Base-by-base conservation (phyloP, 2,329 filamentous ascomycete genomes). In the Curvularia eragrostidis region DNA sequence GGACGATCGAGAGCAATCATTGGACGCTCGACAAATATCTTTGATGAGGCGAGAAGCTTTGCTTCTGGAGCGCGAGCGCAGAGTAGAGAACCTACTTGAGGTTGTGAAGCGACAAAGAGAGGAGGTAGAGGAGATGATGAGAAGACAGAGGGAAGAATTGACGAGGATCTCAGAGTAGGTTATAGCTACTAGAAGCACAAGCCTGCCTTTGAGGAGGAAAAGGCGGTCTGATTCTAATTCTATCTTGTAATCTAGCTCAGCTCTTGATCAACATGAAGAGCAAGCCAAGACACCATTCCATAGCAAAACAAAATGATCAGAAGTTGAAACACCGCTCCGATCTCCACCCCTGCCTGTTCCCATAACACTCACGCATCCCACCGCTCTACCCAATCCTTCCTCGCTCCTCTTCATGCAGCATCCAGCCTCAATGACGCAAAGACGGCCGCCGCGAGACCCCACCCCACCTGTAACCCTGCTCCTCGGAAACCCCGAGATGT, bases 81-180 rank as follows among this genome's bases (percentile, higher is more conserved):
- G 15, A 5, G 15, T 13, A 15, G 18, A 34, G 5, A 39, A 48
- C 15, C 24, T 28, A 12, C 42, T 58, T 38, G n/a, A 12, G 2
- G 5, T 5, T 8, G 13, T 54, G 38, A 47, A 1, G 50, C 43
- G 41, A 30, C 62, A 64, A 4, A 18, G 50, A 28, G n/a, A 38
- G 2, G 58, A 61, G 54, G 1, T 59, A 23, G 42, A 56, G n/a
- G 39, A n/a, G 1, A 28, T 61, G 52, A 1, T 50, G 1, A 32
- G 7, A 46, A 59, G 56, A 39, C 58, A 65, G 9, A 34, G 30
- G 9, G 18, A 41, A 12, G 55, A 58, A 24, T 28, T 53, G 47
- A 48, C 48, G 2, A 15, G 18, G 5, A 1, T 53, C 15, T 3
- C 44, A 32, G 12, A 42, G 21, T 23, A 24, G 12, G n/a, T n/a